phyloP scores from a whole-genome alignment of 148 eudicot genomes.

The Amaranthus cruentus region DNA sequence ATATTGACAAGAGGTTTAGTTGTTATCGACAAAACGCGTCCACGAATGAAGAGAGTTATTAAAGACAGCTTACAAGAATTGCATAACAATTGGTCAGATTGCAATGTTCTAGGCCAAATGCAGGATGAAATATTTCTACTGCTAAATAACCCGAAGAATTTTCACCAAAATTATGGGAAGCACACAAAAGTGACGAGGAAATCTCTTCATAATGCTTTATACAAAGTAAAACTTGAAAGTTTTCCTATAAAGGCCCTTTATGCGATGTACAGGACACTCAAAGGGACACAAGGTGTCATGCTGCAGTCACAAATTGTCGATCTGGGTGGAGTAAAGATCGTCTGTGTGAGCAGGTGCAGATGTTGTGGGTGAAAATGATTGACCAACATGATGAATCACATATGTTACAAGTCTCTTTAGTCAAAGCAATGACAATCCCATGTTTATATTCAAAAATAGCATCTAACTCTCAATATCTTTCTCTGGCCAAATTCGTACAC shows the following conservation, averaged over 20 bases:
- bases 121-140: conserved; percentile 30
- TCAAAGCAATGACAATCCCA: conserved; percentile 65
- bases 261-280: conserved; percentile 67
- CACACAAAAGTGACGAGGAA: conserved; percentile 24
- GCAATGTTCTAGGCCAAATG: conserved; percentile 14
- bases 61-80: conserved; percentile 32
- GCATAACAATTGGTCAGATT: conserved; percentile 16
- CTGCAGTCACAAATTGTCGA: conserved; percentile 29
- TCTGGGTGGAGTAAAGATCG: conserved; percentile 31
- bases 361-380: conserved; percentile 35
- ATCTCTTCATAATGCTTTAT: conserved; percentile 39
- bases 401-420: conserved; percentile 47
- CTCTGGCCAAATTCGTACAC: conserved; percentile 26
- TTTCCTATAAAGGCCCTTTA: conserved; percentile 38
- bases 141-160: conserved; percentile 44
- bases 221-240: conserved; percentile 41
- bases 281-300: conserved; percentile 36
- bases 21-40: conserved; percentile 47
- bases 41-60: conserved; percentile 57
- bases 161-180: conserved; percentile 21
- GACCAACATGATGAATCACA: conserved; percentile 37
- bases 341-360: conserved; percentile 30
- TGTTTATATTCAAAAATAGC: conserved; percentile 36
- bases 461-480: conserved; percentile 23
- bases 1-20: conserved; percentile 42